These are phyloP conservation scores for Pseudevernia furfuracea DNA, from an alignment of 495 filamentous ascomycete species.

Conservation along the genomic window DNA sequence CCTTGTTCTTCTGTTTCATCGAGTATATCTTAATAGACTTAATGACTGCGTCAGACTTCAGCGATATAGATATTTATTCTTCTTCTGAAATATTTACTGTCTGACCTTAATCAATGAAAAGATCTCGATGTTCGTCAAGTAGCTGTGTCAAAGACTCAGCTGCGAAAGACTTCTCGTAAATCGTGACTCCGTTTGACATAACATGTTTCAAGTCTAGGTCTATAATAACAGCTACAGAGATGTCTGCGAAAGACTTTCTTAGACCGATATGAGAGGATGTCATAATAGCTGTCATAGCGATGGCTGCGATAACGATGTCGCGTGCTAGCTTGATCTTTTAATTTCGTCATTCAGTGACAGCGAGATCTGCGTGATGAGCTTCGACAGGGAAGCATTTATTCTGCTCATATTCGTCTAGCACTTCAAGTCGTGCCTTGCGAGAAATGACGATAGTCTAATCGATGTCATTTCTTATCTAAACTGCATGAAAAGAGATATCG, in stretches of 20 bases:
- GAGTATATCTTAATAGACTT: background rate
- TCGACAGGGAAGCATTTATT: background rate
- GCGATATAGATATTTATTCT: slow-evolving; percentile 4
- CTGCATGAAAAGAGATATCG: background rate
- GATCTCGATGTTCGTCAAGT: slow-evolving; percentile 1
- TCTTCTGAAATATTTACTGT: background rate
- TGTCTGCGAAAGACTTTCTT: too few relatives aligned
- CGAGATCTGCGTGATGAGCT: background rate
- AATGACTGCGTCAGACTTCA: background rate
- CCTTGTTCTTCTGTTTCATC: slow-evolving; percentile 7
- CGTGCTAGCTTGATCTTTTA: background rate
- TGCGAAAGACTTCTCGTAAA: background rate
- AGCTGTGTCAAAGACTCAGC: background rate
- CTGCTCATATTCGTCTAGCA: background rate
- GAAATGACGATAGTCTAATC: background rate
- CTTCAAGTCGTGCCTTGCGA: background rate
- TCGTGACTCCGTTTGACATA: background rate
- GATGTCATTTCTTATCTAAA: slow-evolving; percentile 1
- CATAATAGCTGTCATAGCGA: background rate
- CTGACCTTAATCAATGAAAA: background rate
- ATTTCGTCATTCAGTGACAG: too few relatives aligned
- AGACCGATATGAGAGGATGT: background rate
- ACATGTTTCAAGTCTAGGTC: background rate
- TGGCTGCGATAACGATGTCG: background rate
- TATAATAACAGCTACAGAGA: background rate